Percentiles rank a stretch among this genome's conserved stretches.
These are phyloP conservation scores for Haematococcus sp. DNA, from an alignment of 139 green algal genomes.

Conservation along the genomic window DNA sequence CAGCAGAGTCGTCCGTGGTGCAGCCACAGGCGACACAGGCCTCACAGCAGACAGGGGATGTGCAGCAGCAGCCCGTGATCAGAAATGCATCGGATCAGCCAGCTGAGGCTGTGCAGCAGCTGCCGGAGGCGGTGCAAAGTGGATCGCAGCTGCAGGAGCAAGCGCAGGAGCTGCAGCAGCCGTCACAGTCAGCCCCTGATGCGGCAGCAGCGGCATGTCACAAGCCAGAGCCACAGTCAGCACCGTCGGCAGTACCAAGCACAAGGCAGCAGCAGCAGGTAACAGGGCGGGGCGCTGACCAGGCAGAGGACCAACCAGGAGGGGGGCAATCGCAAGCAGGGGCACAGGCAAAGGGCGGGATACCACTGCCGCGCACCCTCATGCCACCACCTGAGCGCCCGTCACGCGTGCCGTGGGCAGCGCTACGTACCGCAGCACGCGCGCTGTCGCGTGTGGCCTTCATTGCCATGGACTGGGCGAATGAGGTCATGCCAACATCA, in stretches of 20 bases:
- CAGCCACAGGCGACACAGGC: too few relatives aligned
- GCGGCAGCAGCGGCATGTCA: neutral
- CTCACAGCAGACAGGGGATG: too few relatives aligned
- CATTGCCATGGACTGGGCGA: slow-evolving; percentile 32
- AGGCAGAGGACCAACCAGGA: neutral
- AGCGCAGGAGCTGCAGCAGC: too few relatives aligned
- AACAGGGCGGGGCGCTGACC: too few relatives aligned
- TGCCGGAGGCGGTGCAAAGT: too few relatives aligned
- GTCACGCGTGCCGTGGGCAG: neutral
- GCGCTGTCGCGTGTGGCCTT: slow-evolving; percentile 23
- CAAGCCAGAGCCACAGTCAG: neutral
- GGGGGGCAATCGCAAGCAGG: neutral
- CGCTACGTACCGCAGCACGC: slow-evolving; percentile 17
- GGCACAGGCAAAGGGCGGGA: neutral
- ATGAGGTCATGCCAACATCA: slow-evolving; percentile 5
- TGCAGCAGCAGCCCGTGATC: too few relatives aligned
- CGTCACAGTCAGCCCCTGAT: neutral
- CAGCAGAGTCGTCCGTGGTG: too few relatives aligned
- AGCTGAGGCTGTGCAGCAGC: too few relatives aligned
- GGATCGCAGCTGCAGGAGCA: too few relatives aligned
- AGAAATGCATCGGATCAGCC: too few relatives aligned
- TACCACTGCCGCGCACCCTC: too few relatives aligned
- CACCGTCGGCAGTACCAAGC: neutral
- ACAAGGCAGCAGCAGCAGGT: too few relatives aligned
- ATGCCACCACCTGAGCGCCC: neutral